Conservation (phyloP, 768 basidiomycete species). For the Suillus variegatus region DNA sequence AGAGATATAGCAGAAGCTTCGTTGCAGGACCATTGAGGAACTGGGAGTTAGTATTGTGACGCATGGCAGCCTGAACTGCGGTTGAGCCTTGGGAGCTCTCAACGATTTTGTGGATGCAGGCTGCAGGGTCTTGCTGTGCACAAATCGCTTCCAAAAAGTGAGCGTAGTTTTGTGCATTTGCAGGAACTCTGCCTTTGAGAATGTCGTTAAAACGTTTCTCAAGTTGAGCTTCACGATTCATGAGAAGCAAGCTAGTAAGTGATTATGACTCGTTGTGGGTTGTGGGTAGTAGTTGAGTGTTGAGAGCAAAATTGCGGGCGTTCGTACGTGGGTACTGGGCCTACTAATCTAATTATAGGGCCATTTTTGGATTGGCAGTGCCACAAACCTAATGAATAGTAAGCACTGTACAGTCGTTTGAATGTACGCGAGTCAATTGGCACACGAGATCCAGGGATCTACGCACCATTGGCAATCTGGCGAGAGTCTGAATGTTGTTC, state of each 20-base stretch:
- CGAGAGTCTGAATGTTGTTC: background rate
- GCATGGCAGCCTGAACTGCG: constrained; percentile 43
- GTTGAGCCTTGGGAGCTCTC: constrained; percentile 36
- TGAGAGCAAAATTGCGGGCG: background rate
- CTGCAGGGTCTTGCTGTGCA: constrained; percentile 37
- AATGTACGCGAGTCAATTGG: background rate
- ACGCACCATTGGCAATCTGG: background rate
- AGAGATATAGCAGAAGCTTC: constrained; percentile 39
- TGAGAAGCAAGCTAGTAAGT: constrained; percentile 8
- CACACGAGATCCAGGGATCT: background rate
- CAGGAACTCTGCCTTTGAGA: constrained; percentile 26
- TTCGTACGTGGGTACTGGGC: background rate
- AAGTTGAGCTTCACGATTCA: constrained; percentile 30
- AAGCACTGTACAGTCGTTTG: background rate
- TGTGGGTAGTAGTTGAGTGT: background rate
- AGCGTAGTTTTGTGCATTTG: constrained; percentile 27
- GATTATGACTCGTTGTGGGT: background rate
- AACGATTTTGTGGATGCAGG: constrained; percentile 40
- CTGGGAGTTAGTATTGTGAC: constrained; percentile 33
- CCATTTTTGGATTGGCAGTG: background rate
- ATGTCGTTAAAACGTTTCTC: constrained; percentile 37
- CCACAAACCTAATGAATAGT: too few species aligned
- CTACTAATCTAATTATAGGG: background rate
- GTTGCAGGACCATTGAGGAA: constrained; percentile 48
- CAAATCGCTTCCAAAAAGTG: constrained; percentile 51